These are phyloP conservation scores for Hemileccinum impolitum DNA, from an alignment of 768 basidiomycete species.

Conservation along the genomic window DNA sequence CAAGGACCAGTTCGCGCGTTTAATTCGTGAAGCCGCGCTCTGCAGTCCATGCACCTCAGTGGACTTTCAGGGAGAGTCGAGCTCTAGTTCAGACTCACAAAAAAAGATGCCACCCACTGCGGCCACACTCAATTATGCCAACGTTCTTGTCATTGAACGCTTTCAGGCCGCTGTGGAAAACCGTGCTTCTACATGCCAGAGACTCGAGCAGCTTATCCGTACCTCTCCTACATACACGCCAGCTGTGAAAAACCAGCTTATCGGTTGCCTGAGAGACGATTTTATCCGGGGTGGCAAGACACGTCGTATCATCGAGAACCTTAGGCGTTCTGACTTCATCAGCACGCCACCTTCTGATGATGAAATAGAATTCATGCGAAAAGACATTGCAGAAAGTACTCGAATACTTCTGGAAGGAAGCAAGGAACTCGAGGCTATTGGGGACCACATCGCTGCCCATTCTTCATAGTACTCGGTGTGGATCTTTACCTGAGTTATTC, in stretches of 20 bases:
- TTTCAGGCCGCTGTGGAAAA: conserved; percentile 27
- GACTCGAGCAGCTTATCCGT: conserved; percentile 28
- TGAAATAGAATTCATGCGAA: conserved; percentile 17
- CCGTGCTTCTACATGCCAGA: conserved; percentile 26
- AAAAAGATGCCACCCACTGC: background rate
- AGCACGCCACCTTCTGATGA: conserved; percentile 15
- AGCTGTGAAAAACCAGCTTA: conserved; percentile 16
- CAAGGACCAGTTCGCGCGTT: conserved; percentile 22
- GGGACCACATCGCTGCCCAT: conserved; percentile 21
- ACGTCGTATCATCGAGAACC: conserved; percentile 21
- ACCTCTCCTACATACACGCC: conserved; percentile 18
- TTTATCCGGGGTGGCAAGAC: conserved; percentile 27
- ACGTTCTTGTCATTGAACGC: conserved; percentile 25
- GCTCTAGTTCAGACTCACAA: conserved; percentile 1
- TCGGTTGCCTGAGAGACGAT: conserved; percentile 23
- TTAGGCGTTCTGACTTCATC: conserved; percentile 27
- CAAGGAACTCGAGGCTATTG: conserved; percentile 24
- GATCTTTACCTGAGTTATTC: background rate
- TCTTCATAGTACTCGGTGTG: conserved; percentile 13
- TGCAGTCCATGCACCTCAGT: background rate
- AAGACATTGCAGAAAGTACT: conserved; percentile 25
- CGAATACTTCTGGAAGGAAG: conserved; percentile 26
- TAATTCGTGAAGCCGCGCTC: conserved; percentile 18
- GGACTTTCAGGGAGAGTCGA: conserved; percentile 3
- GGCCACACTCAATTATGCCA: conserved; percentile 20